Percentiles rank a stretch among this genome's conserved stretches.
phyloP scores from a whole-genome alignment of 805 yeast species.

The Zygosaccharomyces lentus region DNA sequence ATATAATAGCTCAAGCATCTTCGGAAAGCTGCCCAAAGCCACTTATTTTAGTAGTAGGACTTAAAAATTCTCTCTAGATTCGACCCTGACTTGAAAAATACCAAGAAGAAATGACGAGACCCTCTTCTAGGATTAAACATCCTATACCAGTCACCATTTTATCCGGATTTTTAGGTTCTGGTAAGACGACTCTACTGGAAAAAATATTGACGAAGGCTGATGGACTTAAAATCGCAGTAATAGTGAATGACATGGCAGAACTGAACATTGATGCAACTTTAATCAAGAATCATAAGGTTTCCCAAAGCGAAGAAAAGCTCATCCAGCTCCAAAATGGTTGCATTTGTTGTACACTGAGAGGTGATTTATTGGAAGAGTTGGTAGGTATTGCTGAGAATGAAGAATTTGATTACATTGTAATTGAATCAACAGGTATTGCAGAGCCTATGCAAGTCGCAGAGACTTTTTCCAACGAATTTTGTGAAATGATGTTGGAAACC shows the following conservation, averaged over 20 bases:
- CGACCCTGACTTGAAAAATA: too few species aligned
- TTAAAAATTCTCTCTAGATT: too few species aligned
- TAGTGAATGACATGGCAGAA: conserved; percentile 44
- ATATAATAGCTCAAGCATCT: too few species aligned
- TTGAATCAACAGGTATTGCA: conserved; percentile 45
- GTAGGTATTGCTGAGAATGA: conserved; percentile 35
- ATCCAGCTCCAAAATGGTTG: conserved; percentile 47
- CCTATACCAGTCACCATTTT: conserved; percentile 45
- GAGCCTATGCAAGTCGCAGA: conserved; percentile 52
- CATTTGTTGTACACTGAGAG: conserved; percentile 46
- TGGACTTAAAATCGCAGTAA: conserved; percentile 43
- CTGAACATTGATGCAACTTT: conserved; percentile 42
- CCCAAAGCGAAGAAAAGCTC: conserved; percentile 41
- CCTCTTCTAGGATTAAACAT: too few species aligned
- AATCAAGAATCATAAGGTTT: conserved; percentile 38
- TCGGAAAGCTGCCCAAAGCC: too few species aligned
- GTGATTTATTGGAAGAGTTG: conserved; percentile 44
- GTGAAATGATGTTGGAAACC: conserved; percentile 34
- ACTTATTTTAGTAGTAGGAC: too few species aligned
- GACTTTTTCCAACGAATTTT: conserved; percentile 43
- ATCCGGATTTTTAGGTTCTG: conserved; percentile 46
- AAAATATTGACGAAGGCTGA: conserved; percentile 39
- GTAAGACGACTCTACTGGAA: conserved; percentile 46
- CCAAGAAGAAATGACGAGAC: conserved; percentile 3
- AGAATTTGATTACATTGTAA: conserved; percentile 41